Percentiles rank a stretch among this genome's conserved stretches.
Conservation (phyloP, 2,329 filamentous ascomycete species). For the Helotiales sp. region DNA sequence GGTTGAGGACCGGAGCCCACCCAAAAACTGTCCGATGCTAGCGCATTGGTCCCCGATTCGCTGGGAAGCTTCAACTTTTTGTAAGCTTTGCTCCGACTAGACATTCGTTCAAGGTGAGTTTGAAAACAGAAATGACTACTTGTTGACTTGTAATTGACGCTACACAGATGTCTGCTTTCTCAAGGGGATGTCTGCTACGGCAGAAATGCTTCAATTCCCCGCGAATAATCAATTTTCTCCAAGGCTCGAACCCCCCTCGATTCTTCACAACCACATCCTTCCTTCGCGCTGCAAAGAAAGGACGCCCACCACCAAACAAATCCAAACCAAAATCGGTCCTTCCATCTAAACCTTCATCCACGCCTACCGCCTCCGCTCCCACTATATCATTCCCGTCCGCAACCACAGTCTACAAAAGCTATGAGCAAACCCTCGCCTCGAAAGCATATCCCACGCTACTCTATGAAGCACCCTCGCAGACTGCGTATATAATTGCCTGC, state of each 20-base stretch:
- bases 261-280: slow-evolving; percentile 24
- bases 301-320: neutral
- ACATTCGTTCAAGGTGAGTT: slow-evolving; percentile 19
- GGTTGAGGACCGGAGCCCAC: slow-evolving; percentile 24
- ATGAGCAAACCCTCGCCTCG: slow-evolving; percentile 54
- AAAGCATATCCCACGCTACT: slow-evolving; percentile 58
- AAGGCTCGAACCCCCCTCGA: slow-evolving; percentile 18
- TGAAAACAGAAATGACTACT: neutral
- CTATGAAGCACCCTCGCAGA: slow-evolving; percentile 65
- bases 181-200: slow-evolving; percentile 34
- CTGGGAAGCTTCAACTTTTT: slow-evolving; percentile 21
- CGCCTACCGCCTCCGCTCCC: neutral
- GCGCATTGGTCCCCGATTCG: slow-evolving; percentile 19
- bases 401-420: slow-evolving; percentile 40
- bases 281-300: slow-evolving; percentile 21
- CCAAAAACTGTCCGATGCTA: slow-evolving; percentile 20
- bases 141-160: slow-evolving; percentile 11
- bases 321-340: neutral
- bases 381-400: no score
- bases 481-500: slow-evolving; percentile 60
- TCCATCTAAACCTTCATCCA: slow-evolving; percentile 2
- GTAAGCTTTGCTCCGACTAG: neutral
- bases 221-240: slow-evolving; percentile 11
- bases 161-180: slow-evolving; percentile 38
- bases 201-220: slow-evolving; percentile 16